Evolutionary conservation across 2,329 filamentous ascomycete species (phyloP), one percentile per base, ranked within the genome.

Genomic region (Hymenoscyphus salicellus): DNA sequence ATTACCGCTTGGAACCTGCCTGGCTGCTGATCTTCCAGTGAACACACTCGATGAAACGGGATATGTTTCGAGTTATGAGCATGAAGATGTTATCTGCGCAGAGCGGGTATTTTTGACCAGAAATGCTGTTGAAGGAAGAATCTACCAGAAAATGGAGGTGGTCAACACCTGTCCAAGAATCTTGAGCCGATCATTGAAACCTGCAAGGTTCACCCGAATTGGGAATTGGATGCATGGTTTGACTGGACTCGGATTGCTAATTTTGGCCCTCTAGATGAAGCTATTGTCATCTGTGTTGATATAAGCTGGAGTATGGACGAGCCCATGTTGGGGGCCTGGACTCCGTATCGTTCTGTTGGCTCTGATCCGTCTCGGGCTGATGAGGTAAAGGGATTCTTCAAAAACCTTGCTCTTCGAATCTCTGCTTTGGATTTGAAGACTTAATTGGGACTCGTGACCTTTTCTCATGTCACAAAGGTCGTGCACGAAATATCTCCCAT

Each of bases 261-360:
- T 32, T 65, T 61, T 32, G 65, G 63, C n/a, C 26, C 56, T 32
- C 65, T 63, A 6, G 60, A 65, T 36, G 65, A 67, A 43, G 65
- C 65, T 17, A 65, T 67, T 20, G 58, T 67, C 20, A 63, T 67
- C 33, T 67, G 65, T 46, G 63, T 67, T n/a, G 63, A 67, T 61
- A 63, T 36, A 17, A 67, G 65, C 49, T 58, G 1, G 14, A 65
- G 63, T 17, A 67, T 67, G 65, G 32, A 6, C 3, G 7, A 3
- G 4, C 1, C 56, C 17, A 63, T 65, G 60, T 14, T n/a, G n/a
- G n/a, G n/a, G 23, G 2, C 23, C 23, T 20, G 65, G 65, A 46
- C 57, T 38, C 55, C 33, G 30, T n/a, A 55, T 10, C 55, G 32
- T 28, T 14, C 30, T 17, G 6, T 38, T 0, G 60, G 64, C 36